phyloP scores from a whole-genome alignment of 2,329 filamentous ascomycete genomes.

The Colletotrichum phormii region DNA sequence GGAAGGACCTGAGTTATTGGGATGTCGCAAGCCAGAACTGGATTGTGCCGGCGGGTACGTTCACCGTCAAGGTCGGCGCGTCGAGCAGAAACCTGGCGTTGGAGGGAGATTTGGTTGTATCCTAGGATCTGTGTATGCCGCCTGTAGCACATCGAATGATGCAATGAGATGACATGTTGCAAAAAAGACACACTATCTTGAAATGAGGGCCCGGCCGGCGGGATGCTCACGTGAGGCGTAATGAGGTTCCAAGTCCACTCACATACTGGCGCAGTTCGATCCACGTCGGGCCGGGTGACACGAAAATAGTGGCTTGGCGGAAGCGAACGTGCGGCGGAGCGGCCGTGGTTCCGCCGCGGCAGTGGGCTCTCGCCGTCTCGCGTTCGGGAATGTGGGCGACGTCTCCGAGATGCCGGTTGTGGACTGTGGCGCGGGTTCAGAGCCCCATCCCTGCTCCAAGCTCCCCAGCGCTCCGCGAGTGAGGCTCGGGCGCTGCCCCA shows the following conservation, averaged over 20 bases:
- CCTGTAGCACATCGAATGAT: neutral
- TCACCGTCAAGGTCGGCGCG: conserved; percentile 56
- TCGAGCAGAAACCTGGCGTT: conserved; percentile 59
- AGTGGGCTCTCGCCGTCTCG: neutral
- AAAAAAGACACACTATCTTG: neutral
- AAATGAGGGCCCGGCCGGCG: conserved; percentile 2
- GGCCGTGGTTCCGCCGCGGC: conserved; percentile 2
- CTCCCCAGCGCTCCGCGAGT: neutral
- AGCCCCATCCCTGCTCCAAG: neutral
- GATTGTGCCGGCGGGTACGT: conserved; percentile 60
- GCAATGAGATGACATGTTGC: neutral
- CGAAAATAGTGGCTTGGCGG: neutral
- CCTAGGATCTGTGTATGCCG: neutral
- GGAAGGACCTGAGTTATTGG: conserved; percentile 76
- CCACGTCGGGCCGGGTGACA: neutral
- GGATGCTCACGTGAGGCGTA: neutral
- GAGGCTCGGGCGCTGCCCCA: neutral
- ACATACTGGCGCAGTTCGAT: neutral
- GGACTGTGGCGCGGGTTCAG: too few species aligned
- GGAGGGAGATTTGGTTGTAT: conserved; percentile 42
- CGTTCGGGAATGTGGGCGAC: conserved; percentile 23
- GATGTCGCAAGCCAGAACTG: conserved; percentile 70
- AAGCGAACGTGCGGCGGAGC: neutral
- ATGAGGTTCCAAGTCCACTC: neutral
- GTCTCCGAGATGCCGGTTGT: conserved; percentile 9